Percentiles rank a stretch among this genome's conserved stretches.
Evolutionary conservation across 1,284 basidiomycete species (phyloP).

Genomic region (Meripilus lineatus): DNA sequence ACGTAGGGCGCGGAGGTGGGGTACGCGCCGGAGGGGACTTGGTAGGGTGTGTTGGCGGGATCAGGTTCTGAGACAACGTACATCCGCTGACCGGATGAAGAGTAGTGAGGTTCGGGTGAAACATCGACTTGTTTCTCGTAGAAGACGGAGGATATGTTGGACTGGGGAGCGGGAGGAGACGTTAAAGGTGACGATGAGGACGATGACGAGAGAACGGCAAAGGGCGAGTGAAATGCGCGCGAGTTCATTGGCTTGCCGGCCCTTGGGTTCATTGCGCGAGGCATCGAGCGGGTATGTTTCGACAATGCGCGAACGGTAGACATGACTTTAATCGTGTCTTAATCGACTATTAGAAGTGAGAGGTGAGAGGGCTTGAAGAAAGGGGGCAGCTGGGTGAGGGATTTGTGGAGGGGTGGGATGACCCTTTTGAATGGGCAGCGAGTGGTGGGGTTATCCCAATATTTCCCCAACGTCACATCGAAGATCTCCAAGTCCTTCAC

Average conservation of each 20-base stretch:
- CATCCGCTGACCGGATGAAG: slow-evolving; percentile 42
- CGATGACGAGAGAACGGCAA: slow-evolving; percentile 41
- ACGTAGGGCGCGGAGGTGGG: slow-evolving; percentile 50
- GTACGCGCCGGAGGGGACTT: slow-evolving; percentile 65
- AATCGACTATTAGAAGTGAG: not conserved
- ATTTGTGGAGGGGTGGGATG: not conserved
- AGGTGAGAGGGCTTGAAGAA: not conserved
- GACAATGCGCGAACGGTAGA: slow-evolving; percentile 25
- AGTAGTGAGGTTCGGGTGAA: slow-evolving; percentile 41
- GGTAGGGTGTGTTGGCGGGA: slow-evolving; percentile 48
- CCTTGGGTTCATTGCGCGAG: slow-evolving; percentile 15
- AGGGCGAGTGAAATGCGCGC: slow-evolving; percentile 59
- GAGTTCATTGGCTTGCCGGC: slow-evolving; percentile 8
- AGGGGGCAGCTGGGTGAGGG: not conserved
- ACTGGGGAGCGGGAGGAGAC: slow-evolving; percentile 23
- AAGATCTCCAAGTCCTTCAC: not conserved
- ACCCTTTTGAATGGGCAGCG: not conserved
- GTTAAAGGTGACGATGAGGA: slow-evolving; percentile 26
- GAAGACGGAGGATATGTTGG: slow-evolving; percentile 21
- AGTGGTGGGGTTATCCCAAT: not conserved
- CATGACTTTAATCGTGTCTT: slow-evolving; percentile 12
- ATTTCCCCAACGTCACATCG: not conserved
- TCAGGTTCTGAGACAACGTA: slow-evolving; percentile 69
- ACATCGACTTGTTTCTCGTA: slow-evolving; percentile 56
- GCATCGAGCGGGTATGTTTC: slow-evolving; percentile 28